Conservation (phyloP, 148 eudicot species). For the Vaccinium vitisidaea region DNA sequence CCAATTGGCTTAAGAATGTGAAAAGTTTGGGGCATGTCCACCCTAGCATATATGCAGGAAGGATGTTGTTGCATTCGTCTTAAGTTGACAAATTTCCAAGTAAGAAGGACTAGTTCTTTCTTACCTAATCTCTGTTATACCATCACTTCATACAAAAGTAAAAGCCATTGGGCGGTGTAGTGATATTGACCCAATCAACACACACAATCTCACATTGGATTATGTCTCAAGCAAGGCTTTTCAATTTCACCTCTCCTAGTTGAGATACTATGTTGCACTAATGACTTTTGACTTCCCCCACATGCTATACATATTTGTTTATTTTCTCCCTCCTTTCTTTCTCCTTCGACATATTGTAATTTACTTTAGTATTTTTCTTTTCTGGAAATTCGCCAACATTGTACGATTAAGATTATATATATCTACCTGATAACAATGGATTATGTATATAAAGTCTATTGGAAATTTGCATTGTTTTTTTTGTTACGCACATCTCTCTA, state of each 20-base stretch:
- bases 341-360: not conserved
- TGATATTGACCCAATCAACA: conserved; percentile 9
- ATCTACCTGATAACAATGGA: too few species aligned
- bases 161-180: conserved; percentile 1
- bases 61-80: not conserved
- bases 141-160: not conserved
- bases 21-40: not conserved
- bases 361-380: not conserved
- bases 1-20: not conserved
- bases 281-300: not conserved
- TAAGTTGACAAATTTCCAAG: not conserved
- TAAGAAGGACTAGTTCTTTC: not conserved
- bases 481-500: too few species aligned
- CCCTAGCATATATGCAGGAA: not conserved
- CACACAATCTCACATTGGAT: not conserved
- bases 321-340: not conserved
- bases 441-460: too few species aligned
- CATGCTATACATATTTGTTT: not conserved
- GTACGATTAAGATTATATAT: not conserved
- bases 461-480: too few species aligned
- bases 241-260: not conserved
- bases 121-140: conserved; percentile 1
- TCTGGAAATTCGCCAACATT: not conserved
- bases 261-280: not conserved
- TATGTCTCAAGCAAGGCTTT: not conserved